A percentile compares a stretch with the other conserved stretches of the same genome.
phyloP scores from a whole-genome alignment of 768 basidiomycete species.

The Collybia sp. region DNA sequence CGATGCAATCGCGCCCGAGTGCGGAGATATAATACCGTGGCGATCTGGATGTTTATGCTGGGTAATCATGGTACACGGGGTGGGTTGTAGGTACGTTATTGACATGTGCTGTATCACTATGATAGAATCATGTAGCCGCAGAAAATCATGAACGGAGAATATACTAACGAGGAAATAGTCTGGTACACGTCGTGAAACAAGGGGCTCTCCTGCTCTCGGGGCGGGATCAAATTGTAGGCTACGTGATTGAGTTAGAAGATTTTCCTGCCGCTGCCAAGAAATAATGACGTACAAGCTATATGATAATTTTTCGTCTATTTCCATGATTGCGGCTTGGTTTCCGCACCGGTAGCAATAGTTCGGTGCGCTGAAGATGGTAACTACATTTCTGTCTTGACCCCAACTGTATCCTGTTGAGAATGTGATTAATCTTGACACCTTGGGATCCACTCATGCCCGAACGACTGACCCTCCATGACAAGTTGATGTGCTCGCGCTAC shows the following conservation, averaged over 20 bases:
- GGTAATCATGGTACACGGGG: conserved; percentile 18
- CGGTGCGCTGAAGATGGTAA: conserved; percentile 99
- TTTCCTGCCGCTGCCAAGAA: too few species aligned
- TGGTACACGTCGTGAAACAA: conserved; percentile 92
- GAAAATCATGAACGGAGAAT: background rate
- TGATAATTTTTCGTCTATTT: conserved; percentile 97
- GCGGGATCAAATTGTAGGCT: conserved; percentile 99
- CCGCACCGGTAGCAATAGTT: conserved; percentile 99
- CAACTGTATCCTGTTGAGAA: conserved; percentile 74
- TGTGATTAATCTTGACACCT: conserved; percentile 6
- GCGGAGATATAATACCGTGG: conserved; percentile 2
- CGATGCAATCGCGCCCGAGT: too few species aligned
- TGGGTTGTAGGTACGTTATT: conserved; percentile 19
- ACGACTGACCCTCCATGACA: conserved; percentile 87
- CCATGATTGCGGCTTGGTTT: conserved; percentile 99
- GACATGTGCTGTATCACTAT: conserved; percentile 17
- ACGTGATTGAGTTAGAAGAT: background rate
- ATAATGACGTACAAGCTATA: conserved; percentile 75
- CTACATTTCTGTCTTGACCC: conserved; percentile 99
- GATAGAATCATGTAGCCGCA: background rate
- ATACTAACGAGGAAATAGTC: conserved; percentile 88
- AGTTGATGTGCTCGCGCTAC: conserved; percentile 93
- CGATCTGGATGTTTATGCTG: conserved; percentile 9
- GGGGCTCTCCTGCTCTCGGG: conserved; percentile 95
- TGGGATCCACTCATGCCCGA: background rate